Evolutionary conservation across 352 stramenopile species (phyloP), one percentile per base, ranked within the genome.

Genomic region (Pythium brachiatum): DNA sequence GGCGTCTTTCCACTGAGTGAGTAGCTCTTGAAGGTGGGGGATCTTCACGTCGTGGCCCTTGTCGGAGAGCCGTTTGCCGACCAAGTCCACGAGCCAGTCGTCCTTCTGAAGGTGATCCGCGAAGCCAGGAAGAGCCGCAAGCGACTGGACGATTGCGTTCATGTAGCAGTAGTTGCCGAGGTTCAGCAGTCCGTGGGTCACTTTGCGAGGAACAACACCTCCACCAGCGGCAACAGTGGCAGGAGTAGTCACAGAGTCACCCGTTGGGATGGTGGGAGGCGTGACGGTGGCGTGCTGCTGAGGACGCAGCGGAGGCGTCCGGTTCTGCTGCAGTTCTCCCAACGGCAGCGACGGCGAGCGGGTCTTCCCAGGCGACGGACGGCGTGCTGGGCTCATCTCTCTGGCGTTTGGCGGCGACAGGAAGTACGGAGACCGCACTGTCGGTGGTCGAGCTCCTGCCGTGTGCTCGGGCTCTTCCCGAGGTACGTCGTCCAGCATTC

Each of bases 111-210:
- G 39, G 51, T 66, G 66, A 7, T 61, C 57, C 12, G 81, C 62
- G 54, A 96, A 96, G 7, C 77, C 82, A 23, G 83, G 81, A 32
- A 96, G 53, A n/a, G 75, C 73, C 15, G 85, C 75, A 15, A 96
- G 62, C 2, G 87, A 78, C 53, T 96, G 87, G 11, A 98, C 62
- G 23, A 98, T 98, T 13, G 89, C 88, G 70, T 99, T 99, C 79
- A 99, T 95, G 66, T 96, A 96, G 70, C 88, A 96, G 58, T 89
- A 94, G 61, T 96, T 94, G 55, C 96, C 96, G 16, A 99, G 70
- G 68, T 99, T 99, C 20, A 97, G 64, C 20, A 99, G 74, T n/a
- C 96, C 96, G 36, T 93, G 86, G 0, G 73, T 82, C n/a, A 79
- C 82, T 41, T 78, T 76, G 26, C 72, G 69, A 20, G 60, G 61